Base-by-base conservation (phyloP, 768 basidiomycete genomes). In the Tylopilus cervinicoccineus region DNA sequence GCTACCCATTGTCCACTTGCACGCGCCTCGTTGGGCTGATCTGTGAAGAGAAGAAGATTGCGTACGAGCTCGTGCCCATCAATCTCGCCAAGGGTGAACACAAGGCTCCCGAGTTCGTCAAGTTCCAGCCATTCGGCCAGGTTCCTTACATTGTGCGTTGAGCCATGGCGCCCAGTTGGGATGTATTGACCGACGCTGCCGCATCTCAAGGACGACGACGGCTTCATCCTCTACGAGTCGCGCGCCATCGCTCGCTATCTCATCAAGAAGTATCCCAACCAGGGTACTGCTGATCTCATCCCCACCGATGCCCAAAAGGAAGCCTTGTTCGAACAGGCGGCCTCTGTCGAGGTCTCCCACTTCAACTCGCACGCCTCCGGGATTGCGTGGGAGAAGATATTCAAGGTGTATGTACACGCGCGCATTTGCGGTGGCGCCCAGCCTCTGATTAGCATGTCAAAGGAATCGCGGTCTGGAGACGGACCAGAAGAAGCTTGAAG, bases 231-330 rank as follows among this genome's bases (percentile, higher is more conserved):
- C 23, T 85, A 74, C 61, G 83, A 84, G 57, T 76, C 75, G 32
- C 78, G 82, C 13, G 83, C 83, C 1, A 84, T 86, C 51, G 63
- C 59, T 31, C 75, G 79, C 12, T 88, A 86, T 60, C 57, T 86
- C 56, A 76, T 71, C 31, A 61, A 63, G 29, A 84, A 84, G 62
- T 79, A 80, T 55, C 59, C 74, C 7, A 49, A 67, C 41, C 74
- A 81, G 50, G 81, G 80, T 19, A 70, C 75, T 5, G 48, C 63
- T 12, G 59, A 48, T 9, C 71, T 86, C 27, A 66, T 81, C 24
- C 84, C 85, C 5, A 57, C 58, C 22, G 72, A 73, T 53, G 54
- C 56, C 29, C 59, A 67, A 58, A 66, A 65, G 8, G 54, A 54
- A 19, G 65, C 67, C 16, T 32, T 68, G 41, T 66, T 68, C 19